These are phyloP conservation scores for Verticillium isaacii DNA, from an alignment of 2,329 filamentous ascomycete species.

Conservation along the genomic window DNA sequence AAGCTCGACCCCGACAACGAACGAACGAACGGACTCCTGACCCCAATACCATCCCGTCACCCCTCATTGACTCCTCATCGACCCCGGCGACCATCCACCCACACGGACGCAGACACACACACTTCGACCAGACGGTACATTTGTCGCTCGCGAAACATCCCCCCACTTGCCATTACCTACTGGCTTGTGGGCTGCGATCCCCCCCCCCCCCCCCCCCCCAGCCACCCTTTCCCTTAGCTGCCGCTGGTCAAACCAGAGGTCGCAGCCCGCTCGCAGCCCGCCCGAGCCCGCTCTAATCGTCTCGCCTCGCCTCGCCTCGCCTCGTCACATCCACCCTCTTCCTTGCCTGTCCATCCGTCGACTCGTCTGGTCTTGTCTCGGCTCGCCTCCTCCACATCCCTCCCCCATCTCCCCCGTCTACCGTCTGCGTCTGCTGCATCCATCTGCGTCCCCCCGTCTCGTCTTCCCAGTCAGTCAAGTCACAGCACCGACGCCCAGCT, in stretches of 20 bases:
- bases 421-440: not conserved
- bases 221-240: constrained; percentile 2
- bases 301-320: not conserved
- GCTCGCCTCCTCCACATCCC: not conserved
- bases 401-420: not conserved
- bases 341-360: not conserved
- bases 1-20: not conserved
- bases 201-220: constrained; percentile 2
- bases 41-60: not conserved
- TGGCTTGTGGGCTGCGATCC: not conserved
- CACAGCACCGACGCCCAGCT: constrained; percentile 5
- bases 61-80: not conserved
- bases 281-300: not conserved
- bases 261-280: not conserved
- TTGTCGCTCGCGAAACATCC: constrained; percentile 7
- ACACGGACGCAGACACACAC: not conserved
- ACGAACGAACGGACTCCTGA: not conserved
- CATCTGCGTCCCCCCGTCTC: not conserved
- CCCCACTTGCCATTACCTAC: constrained; percentile 1
- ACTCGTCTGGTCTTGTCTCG: not conserved
- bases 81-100: not conserved
- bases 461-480: not conserved
- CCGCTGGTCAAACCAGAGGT: not conserved
- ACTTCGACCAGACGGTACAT: not conserved
- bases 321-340: not conserved